Base-by-base conservation (phyloP, 768 basidiomycete genomes). In the Pisolithus sp. region DNA sequence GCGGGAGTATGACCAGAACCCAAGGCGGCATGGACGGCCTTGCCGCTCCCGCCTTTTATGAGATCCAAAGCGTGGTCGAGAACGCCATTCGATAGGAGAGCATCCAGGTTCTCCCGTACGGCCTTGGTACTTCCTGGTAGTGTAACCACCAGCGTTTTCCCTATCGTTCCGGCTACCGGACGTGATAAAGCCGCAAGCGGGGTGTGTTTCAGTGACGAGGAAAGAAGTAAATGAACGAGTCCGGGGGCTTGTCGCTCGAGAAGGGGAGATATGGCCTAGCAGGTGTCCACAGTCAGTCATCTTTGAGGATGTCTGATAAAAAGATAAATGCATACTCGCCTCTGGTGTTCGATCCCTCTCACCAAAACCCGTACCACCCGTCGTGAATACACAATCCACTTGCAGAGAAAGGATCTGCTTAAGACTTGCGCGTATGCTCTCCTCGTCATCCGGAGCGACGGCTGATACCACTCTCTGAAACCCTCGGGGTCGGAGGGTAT, bases 311-410 rank as follows among this genome's bases (percentile, higher is more conserved):
- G 10, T 45, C 26, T 5, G 43, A 12, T 17, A 21, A n/a, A 21
- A 45, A 45, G 23, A 15, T 8, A 7, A 4, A 28, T 4, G 43
- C 21, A 24, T 49, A 8, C 5, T 43, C 45, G 88, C 91, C 77
- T 95, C 90, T 37, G 92, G 92, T 4, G 92, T 95, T 41, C 74
- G 70, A 67, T 95, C 92, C 57, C 86, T 72, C 28, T 78, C 72
- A 1, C 90, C 87, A 60, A 93, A 92, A 7, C 92, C 92, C 0
- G 92, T 95, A 5, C 92, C 92, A 17, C 92, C 92, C 0, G 87
- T 88, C 6, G 89, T 88, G 56, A 95, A 72, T 52, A 93, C 76
- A 77, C 82, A 83, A 63, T 91, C 83, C 13, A 85, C 70, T 72
- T 5, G 71, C 63, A 2, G 66, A 61, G 37, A 68, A 72, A 74